A percentile compares a stretch with the other conserved stretches of the same genome.
These are phyloP conservation scores for Cryphonectria japonica DNA, from an alignment of 2,329 filamentous ascomycete genomes.

Conservation along the genomic window DNA sequence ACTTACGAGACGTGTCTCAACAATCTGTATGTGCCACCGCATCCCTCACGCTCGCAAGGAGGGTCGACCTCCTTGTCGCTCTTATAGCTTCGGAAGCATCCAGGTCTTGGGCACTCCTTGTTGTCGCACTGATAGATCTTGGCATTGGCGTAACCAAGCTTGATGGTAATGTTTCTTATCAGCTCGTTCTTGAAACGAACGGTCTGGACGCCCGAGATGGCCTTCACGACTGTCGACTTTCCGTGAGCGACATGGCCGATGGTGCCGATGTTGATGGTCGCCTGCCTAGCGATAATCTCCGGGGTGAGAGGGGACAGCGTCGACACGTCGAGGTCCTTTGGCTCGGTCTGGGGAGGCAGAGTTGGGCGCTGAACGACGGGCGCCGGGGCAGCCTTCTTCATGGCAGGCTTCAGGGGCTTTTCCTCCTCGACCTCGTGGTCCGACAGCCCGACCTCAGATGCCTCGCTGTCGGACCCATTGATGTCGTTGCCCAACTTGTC, in stretches of 20 bases:
- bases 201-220: conserved; percentile 97
- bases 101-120: conserved; percentile 84
- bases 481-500: conserved; percentile 74
- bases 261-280: conserved; percentile 98
- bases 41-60: conserved; percentile 92
- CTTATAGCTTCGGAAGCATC: conserved; percentile 96
- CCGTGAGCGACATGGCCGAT: conserved; percentile 99
- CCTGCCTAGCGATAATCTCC: conserved; percentile 96
- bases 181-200: conserved; percentile 99
- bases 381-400: conserved; percentile 75
- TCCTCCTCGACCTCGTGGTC: conserved; percentile 63
- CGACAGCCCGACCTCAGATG: conserved; percentile 56
- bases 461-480: conserved; percentile 66
- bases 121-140: conserved; percentile 99
- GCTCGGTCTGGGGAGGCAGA: conserved; percentile 88
- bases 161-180: conserved; percentile 99
- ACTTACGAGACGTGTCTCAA: conserved; percentile 90
- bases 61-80: conserved; percentile 99
- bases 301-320: conserved; percentile 83
- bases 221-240: conserved; percentile 98
- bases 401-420: conserved; percentile 77
- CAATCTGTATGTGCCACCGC: conserved; percentile 82
- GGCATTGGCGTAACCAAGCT: conserved; percentile 98
- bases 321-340: conserved; percentile 82
- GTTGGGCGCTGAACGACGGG: conserved; percentile 57